phyloP scores from a whole-genome alignment of 2,329 filamentous ascomycete species.

The Acrocalymma vagum region DNA sequence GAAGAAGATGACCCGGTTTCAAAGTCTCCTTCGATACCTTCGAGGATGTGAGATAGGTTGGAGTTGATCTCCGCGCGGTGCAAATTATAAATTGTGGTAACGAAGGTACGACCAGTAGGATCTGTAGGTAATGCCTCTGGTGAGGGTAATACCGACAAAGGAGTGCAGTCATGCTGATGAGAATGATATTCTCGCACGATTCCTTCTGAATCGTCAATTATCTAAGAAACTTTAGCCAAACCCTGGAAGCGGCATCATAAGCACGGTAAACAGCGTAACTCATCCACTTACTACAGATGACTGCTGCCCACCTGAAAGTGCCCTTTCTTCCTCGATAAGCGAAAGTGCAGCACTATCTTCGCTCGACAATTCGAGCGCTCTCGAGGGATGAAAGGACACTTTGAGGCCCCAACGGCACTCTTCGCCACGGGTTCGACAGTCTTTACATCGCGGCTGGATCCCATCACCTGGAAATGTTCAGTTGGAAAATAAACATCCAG shows the following conservation, averaged over 20 bases:
- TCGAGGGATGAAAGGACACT: conserved; percentile 3
- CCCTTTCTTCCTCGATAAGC: conserved; percentile 3
- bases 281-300: no score
- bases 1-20: no score
- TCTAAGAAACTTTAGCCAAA: not conserved
- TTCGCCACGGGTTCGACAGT: conserved; percentile 1
- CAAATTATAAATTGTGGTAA: no score
- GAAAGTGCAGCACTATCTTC: conserved; percentile 4
- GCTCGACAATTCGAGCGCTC: conserved; percentile 1
- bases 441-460: conserved; percentile 3
- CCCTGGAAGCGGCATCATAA: not conserved
- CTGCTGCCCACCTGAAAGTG: not conserved
- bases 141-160: not conserved
- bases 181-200: conserved; percentile 4
- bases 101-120: no score
- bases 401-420: conserved; percentile 5
- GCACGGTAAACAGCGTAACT: no score
- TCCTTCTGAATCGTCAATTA: conserved; percentile 1
- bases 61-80: no score
- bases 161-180: not conserved
- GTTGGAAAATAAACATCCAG: not conserved
- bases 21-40: no score
- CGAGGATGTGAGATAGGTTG: no score
- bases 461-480: conserved; percentile 5
- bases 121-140: not conserved